phyloP scores from a whole-genome alignment of 495 filamentous ascomycete genomes.

The Penicillium goetzii region DNA sequence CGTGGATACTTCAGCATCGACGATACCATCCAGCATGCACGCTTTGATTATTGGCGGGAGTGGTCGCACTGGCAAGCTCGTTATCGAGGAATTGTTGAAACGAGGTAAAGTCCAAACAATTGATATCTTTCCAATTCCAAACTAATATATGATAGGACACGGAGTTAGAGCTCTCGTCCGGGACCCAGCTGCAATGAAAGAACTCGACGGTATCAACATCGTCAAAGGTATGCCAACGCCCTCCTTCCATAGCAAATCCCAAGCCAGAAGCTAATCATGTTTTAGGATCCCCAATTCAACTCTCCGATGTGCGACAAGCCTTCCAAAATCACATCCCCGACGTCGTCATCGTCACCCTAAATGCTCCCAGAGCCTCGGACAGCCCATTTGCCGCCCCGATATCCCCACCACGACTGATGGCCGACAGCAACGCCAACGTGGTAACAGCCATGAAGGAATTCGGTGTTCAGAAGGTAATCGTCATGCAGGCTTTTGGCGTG shows the following conservation, averaged over 20 bases:
- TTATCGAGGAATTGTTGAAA: slow-evolving; percentile 39
- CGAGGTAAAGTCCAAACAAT: slow-evolving; percentile 19
- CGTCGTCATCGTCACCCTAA: slow-evolving; percentile 50
- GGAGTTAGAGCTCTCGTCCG: slow-evolving; percentile 30
- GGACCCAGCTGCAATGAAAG: slow-evolving; percentile 21
- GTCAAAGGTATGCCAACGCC: slow-evolving; percentile 29
- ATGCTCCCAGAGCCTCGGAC: slow-evolving; percentile 46
- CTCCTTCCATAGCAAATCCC: background rate
- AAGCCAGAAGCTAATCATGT: background rate
- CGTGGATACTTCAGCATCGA: background rate
- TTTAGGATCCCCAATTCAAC: slow-evolving; percentile 42
- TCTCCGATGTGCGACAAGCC: slow-evolving; percentile 41
- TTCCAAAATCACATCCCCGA: slow-evolving; percentile 36
- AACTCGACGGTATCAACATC: slow-evolving; percentile 16
- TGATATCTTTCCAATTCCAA: background rate
- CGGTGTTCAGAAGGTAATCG: slow-evolving; percentile 42
- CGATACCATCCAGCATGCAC: slow-evolving; percentile 31
- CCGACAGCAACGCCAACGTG: slow-evolving; percentile 48
- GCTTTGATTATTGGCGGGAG: slow-evolving; percentile 48
- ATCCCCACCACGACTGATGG: slow-evolving; percentile 49
- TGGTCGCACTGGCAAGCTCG: slow-evolving; percentile 48
- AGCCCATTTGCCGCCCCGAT: slow-evolving; percentile 49
- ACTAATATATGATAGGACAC: slow-evolving; percentile 15
- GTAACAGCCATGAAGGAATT: slow-evolving; percentile 45
- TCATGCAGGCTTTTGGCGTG: slow-evolving; percentile 51